A percentile compares a stretch with the other conserved stretches of the same genome.
These are phyloP conservation scores for Phanerochaete carnosa DNA, from an alignment of 768 basidiomycete genomes.

Conservation along the genomic window DNA sequence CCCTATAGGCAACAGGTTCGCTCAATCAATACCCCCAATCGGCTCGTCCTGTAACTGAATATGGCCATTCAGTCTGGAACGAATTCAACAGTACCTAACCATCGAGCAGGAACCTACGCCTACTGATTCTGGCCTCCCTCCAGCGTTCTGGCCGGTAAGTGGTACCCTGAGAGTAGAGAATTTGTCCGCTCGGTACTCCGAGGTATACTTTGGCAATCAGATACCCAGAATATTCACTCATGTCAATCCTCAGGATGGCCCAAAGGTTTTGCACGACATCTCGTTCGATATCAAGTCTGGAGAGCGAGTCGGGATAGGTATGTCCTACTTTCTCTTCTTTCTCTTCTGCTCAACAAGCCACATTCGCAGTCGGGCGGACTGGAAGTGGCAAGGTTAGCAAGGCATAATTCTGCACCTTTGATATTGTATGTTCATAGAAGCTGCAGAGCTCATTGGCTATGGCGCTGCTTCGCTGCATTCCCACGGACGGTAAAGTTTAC, in stretches of 20 bases:
- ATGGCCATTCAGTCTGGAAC: constrained; percentile 35
- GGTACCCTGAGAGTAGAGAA: constrained; percentile 49
- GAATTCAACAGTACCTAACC: constrained; percentile 50
- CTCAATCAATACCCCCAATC: not conserved
- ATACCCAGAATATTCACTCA: not conserved
- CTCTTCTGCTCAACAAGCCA: not conserved
- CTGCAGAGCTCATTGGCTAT: constrained; percentile 46
- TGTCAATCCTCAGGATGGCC: constrained; percentile 41
- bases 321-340: not conserved
- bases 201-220: constrained; percentile 21
- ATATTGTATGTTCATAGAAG: not conserved
- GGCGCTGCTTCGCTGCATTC: constrained; percentile 53
- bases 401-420: constrained; percentile 1
- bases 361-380: constrained; percentile 48
- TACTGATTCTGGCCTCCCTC: constrained; percentile 40
- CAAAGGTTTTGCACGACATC: constrained; percentile 49
- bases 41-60: constrained; percentile 25
- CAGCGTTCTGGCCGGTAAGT: constrained; percentile 62
- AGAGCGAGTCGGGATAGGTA: constrained; percentile 53
- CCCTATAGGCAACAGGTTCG: constrained; percentile 12
- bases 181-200: constrained; percentile 46
- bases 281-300: constrained; percentile 49
- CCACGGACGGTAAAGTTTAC: constrained; percentile 47
- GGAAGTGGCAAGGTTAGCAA: constrained; percentile 46
- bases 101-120: constrained; percentile 52